A percentile compares a stretch with the other conserved stretches of the same genome.
phyloP scores from a whole-genome alignment of 1,284 basidiomycete species.

The Microbotryomycetes sp. region DNA sequence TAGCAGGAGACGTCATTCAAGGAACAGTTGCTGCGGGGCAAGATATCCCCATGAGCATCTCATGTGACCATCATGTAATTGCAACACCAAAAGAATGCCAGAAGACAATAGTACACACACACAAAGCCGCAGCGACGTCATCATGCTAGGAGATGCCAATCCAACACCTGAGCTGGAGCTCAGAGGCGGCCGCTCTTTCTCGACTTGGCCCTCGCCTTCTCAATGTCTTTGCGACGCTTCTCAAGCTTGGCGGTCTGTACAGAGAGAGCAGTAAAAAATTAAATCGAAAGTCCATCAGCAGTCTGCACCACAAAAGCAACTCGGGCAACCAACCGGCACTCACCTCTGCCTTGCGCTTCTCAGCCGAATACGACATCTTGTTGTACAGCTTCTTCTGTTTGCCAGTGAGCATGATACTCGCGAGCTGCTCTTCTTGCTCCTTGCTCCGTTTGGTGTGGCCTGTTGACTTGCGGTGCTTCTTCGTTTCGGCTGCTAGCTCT shows the following conservation, averaged over 20 bases:
- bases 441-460: slow-evolving; percentile 31
- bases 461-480: slow-evolving; percentile 55
- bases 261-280: neutral
- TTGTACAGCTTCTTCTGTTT: slow-evolving; percentile 94
- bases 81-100: neutral
- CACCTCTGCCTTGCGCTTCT: slow-evolving; percentile 66
- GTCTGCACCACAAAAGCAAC: neutral
- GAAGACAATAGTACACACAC: no score
- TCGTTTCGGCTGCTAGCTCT: slow-evolving; percentile 50
- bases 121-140: no score
- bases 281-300: neutral
- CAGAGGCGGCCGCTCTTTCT: neutral
- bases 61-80: neutral
- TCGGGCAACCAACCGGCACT: slow-evolving; percentile 49
- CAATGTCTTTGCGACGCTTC: slow-evolving; percentile 29
- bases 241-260: slow-evolving; percentile 31
- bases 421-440: slow-evolving; percentile 73
- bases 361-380: slow-evolving; percentile 83
- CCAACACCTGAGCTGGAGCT: no score
- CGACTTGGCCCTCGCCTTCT: slow-evolving; percentile 30
- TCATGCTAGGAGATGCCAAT: no score
- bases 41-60: neutral
- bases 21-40: neutral
- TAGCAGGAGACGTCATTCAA: no score
- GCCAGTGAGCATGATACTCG: slow-evolving; percentile 98